Evolutionary conservation across 805 yeast species (phyloP), one percentile per base, ranked within the genome.

Genomic region (Starmera caribaea): DNA sequence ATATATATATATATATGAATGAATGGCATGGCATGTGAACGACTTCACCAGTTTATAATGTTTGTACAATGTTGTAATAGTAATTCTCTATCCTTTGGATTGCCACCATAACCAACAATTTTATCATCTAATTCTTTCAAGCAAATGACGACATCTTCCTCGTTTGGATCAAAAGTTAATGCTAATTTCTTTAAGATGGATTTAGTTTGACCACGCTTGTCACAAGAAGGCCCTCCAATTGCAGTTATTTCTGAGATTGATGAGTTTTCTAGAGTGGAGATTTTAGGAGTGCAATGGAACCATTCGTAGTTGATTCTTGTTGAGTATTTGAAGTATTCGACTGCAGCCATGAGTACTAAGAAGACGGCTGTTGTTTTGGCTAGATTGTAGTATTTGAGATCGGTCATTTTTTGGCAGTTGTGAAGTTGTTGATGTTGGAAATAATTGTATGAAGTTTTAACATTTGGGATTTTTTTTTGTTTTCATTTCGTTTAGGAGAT

Each of bases 151-250:
- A 58, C 49, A 15, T 51, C 51, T 35, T 57, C 59, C 4, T 51
- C 45, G 34, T 64, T 63, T 31, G 69, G 66, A 38, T 66, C 69
- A 42, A 57, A 65, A 27, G 53, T 59, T 47, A 68, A 58, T 6
- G 65, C 46, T 8, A 66, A 51, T 43, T 61, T 58, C 47, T 67
- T 66, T 9, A 63, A 52, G 24, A 67, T 55, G 1, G 66, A 54
- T 42, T 66, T 66, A 28, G 58, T 48, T 39, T 66, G 66, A 10
- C 69, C 72, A 47, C 72, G 59, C 37, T 59, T 62, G 41, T 67
- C 72, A 51, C 72, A 67, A 35, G 65, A 56, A 30, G 68, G 64
- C 1, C 72, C 71, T 34, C 72, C 72, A 16, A 54, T 49, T 8
- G 70, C 61, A 41, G 53, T 61, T 27, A 63, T 43, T 35, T 56